phyloP scores from a whole-genome alignment of 129 eudicot species.

The Centella asiatica region DNA sequence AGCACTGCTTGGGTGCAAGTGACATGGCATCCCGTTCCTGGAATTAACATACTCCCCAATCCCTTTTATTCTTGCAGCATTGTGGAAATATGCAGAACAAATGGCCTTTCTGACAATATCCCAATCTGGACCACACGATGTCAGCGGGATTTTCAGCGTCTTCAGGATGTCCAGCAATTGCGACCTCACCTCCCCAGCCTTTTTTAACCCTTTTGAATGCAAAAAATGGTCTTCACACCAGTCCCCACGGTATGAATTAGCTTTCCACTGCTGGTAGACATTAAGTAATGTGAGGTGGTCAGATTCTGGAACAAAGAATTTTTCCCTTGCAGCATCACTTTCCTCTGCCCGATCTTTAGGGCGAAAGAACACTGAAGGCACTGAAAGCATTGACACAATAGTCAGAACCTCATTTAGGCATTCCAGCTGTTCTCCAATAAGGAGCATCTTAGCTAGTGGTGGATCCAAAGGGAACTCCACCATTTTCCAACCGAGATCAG shows the following conservation, averaged over 20 bases:
- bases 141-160: slow-evolving; percentile 37
- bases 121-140: slow-evolving; percentile 50
- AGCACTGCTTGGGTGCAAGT: slow-evolving; percentile 53
- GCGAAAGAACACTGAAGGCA: slow-evolving; percentile 55
- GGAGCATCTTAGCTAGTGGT: slow-evolving; percentile 54
- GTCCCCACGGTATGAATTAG: slow-evolving; percentile 50
- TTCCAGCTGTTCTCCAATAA: slow-evolving; percentile 43
- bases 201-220: slow-evolving; percentile 48
- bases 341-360: slow-evolving; percentile 70
- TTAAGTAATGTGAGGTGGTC: slow-evolving; percentile 54
- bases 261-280: slow-evolving; percentile 61
- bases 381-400: slow-evolving; percentile 63
- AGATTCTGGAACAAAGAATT: slow-evolving; percentile 62
- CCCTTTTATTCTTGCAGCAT: slow-evolving; percentile 50
- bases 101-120: slow-evolving; percentile 50
- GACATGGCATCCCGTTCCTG: slow-evolving; percentile 52
- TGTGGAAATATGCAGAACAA: slow-evolving; percentile 51
- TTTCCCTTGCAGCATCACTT: slow-evolving; percentile 63
- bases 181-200: slow-evolving; percentile 58
- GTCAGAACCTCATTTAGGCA: slow-evolving; percentile 52
- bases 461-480: slow-evolving; percentile 66
- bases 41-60: slow-evolving; percentile 47
- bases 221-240: slow-evolving; percentile 65
- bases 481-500: slow-evolving; percentile 70
- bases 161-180: slow-evolving; percentile 42